Evolutionary conservation across 129 eudicot genomes (phyloP), one percentile per base, ranked within the genome.

Genomic region (Lactuca saligna): DNA sequence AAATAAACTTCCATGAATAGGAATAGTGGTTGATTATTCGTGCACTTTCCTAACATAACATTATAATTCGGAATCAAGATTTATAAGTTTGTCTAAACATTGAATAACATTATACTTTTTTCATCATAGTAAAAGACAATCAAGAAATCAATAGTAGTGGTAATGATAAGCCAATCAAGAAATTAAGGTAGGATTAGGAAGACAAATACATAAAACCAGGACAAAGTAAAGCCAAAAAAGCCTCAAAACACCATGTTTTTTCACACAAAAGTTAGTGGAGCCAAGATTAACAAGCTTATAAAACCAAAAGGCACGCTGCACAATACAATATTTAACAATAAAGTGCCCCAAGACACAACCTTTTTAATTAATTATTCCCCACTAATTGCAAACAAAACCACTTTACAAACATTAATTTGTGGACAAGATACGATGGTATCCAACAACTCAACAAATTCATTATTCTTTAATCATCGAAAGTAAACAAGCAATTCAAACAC

Each of bases 241-340:
- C 54, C 77, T 76, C 53, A 57, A 76, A 61, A 39, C 57, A 56
- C 38, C 38, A 74, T 64, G 78, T n/a, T 70, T 64, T 68, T 57
- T 61, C 50, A 61, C 69, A 76, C 70, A 76, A 76, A 75, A 76
- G 80, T 76, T 61, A 25, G 66, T 50, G 56, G 56, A 50, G 17
- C 56, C 16, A 74, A 41, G 58, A 68, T 76, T 63, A 68, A 69
- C 14, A 54, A 31, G 10, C 67, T 53, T 58, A 60, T 17, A 70
- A 61, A 38, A 34, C 7, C 25, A 11, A 68, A 50, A 35, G 65
- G 78, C 83, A 61, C 86, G 63, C 83, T 78, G 81, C 83, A 70
- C 85, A 73, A 84, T 67, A 71, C 78, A 57, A 70, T 78, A 65
- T 65, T 53, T 29, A 68, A 58, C 31, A 63, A 5, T 17, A 17